Conservation (phyloP, 2,329 filamentous ascomycete genomes). For the Pestalotiopsis sp. region DNA sequence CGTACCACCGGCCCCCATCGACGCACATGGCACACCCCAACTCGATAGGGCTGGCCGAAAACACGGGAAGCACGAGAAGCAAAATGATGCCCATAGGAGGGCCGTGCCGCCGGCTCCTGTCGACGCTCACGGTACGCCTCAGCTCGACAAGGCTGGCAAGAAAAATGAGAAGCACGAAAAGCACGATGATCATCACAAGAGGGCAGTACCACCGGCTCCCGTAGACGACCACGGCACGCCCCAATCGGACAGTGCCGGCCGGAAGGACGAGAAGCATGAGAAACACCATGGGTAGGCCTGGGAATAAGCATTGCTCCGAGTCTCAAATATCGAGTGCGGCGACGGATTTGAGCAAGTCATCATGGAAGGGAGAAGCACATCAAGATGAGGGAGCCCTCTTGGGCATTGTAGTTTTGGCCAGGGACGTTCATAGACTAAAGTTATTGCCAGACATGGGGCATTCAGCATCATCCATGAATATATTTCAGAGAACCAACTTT, state of each 20-base stretch:
- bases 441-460: no score
- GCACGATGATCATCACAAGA: not conserved
- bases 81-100: not conserved
- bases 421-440: no score
- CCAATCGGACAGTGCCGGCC: not conserved
- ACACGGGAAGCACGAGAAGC: not conserved
- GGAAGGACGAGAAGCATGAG: not conserved
- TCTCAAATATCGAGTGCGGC: no score
- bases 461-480: no score
- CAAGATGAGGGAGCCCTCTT: no score
- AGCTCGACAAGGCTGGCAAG: not conserved
- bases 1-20: not conserved
- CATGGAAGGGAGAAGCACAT: no score
- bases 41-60: not conserved
- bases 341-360: no score
- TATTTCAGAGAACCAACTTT: no score
- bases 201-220: not conserved
- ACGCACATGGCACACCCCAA: not conserved
- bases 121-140: not conserved
- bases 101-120: not conserved
- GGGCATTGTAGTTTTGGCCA: no score
- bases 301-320: no score
- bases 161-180: not conserved
- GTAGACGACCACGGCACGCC: not conserved
- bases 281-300: not conserved